phyloP scores from a whole-genome alignment of 805 yeast species.

The Wickerhamiella parazyma region DNA sequence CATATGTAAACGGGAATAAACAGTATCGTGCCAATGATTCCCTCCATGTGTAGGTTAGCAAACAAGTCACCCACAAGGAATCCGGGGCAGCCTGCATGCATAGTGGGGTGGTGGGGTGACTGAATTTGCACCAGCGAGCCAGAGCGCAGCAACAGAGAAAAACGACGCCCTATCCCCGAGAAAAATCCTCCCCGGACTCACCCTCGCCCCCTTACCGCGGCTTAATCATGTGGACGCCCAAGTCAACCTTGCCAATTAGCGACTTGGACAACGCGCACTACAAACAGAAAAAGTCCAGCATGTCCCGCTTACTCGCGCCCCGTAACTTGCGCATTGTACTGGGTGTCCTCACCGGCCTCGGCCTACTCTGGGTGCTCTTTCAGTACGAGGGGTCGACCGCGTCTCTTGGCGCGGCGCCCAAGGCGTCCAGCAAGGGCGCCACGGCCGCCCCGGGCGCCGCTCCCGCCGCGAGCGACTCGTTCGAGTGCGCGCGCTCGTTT shows the following conservation, averaged over 20 bases:
- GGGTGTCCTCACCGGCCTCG: constrained; percentile 10
- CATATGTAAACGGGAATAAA: not conserved
- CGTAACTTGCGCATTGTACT: constrained; percentile 10
- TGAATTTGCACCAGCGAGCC: no score
- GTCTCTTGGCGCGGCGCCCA: not conserved
- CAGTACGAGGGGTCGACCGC: not conserved
- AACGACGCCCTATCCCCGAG: no score
- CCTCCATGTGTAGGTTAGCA: not conserved
- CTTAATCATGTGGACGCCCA: constrained; percentile 11
- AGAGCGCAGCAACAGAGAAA: no score
- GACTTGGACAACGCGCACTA: constrained; percentile 13
- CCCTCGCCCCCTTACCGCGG: not conserved
- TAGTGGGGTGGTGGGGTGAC: no score
- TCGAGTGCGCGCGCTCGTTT: constrained; percentile 24
- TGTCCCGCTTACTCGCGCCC: constrained; percentile 7
- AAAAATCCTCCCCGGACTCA: no score
- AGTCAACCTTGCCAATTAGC: constrained; percentile 9
- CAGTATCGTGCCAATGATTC: constrained; percentile 1
- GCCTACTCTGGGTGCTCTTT: constrained; percentile 9
- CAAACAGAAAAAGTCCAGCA: constrained; percentile 6
- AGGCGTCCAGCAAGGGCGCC: no score
- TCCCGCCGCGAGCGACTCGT: not conserved
- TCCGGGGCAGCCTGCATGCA: no score
- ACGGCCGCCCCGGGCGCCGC: no score
- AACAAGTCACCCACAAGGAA: no score